Conservation (phyloP, 257 asterid genomes). For the Solanum lignicaule region DNA sequence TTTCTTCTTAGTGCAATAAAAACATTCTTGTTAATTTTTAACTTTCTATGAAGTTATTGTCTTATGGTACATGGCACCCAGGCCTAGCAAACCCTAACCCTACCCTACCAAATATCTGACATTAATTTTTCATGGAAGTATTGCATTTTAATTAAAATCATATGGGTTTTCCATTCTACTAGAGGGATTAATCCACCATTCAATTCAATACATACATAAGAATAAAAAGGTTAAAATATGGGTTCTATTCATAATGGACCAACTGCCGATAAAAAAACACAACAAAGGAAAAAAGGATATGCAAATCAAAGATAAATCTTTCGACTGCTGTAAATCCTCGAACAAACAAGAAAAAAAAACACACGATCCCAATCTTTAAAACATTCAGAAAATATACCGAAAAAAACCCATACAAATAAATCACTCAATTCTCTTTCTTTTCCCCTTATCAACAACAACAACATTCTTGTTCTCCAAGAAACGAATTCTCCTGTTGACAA, state of each 20-base stretch:
- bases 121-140: neutral
- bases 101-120: neutral
- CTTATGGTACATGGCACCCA: no score
- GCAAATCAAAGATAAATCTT: neutral
- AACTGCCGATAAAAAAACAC: neutral
- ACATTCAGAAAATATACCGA: neutral
- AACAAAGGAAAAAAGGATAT: neutral
- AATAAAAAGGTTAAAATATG: neutral
- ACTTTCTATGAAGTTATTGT: neutral
- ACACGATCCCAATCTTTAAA: neutral
- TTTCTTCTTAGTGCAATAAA: neutral
- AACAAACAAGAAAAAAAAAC: neutral
- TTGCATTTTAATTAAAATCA: neutral
- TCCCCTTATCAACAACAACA: neutral
- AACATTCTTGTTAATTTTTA: neutral
- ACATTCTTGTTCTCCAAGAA: neutral
- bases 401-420: neutral
- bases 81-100: neutral
- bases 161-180: neutral
- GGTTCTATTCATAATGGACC: neutral
- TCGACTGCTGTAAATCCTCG: neutral
- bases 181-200: neutral
- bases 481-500: neutral
- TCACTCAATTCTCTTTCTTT: neutral
- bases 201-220: neutral